Percentiles rank a stretch among this genome's conserved stretches.
phyloP scores from a whole-genome alignment of 2,329 filamentous ascomycete species.

The Stagonosporopsis cucurbitacearum region DNA sequence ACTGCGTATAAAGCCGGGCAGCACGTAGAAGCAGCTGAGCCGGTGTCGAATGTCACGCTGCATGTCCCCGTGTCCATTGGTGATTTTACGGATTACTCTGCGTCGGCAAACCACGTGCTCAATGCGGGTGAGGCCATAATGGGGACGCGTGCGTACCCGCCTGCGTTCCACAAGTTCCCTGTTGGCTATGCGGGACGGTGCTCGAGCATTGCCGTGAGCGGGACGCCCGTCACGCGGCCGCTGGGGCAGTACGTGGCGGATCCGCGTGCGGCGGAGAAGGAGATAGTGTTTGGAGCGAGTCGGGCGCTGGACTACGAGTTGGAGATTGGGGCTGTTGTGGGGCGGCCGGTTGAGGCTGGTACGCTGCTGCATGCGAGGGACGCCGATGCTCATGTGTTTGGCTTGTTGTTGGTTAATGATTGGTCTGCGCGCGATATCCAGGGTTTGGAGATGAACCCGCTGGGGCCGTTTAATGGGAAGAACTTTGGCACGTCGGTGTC shows the following conservation, averaged over 20 bases:
- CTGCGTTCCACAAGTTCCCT: constrained; percentile 46
- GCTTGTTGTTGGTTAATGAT: constrained; percentile 68
- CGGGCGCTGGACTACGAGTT: constrained; percentile 58
- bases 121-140: constrained; percentile 54
- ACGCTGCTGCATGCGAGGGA: constrained; percentile 49
- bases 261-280: constrained; percentile 50
- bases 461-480: constrained; percentile 68
- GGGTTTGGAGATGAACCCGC: constrained; percentile 64
- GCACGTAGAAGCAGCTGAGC: constrained; percentile 23
- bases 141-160: constrained; percentile 31
- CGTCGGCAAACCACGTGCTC: constrained; percentile 59
- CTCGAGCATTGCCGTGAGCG: constrained; percentile 60
- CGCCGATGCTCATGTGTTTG: constrained; percentile 64
- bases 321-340: constrained; percentile 57
- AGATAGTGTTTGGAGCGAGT: constrained; percentile 57
- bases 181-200: constrained; percentile 63
- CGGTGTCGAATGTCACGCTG: constrained; percentile 53
- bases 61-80: constrained; percentile 63
- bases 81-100: constrained; percentile 66
- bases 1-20: constrained; percentile 34
- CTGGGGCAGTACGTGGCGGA: constrained; percentile 38
- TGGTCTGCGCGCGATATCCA: constrained; percentile 70
- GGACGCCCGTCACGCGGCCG: constrained; percentile 43
- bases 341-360: constrained; percentile 50
- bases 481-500: constrained; percentile 66